Conservation (phyloP, 75 land plant species). For the Chamaecyparis obtusa region DNA sequence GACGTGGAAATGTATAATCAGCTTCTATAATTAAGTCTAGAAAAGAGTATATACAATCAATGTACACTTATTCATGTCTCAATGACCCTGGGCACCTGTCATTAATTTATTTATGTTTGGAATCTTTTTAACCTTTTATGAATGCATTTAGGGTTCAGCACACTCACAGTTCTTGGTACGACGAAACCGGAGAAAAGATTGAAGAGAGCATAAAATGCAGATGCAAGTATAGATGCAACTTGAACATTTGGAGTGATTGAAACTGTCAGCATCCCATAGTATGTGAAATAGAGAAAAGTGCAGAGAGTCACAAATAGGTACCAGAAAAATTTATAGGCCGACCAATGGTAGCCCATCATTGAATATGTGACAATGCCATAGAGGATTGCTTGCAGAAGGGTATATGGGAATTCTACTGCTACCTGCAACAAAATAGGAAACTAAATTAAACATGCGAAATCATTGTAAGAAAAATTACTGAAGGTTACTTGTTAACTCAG, state of each 20-base stretch:
- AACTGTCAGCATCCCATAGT: constrained; percentile 71
- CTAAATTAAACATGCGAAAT: background rate
- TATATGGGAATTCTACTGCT: constrained; percentile 65
- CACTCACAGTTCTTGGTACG: constrained; percentile 73
- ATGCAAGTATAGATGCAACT: too few species aligned
- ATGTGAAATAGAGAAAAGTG: constrained; percentile 77
- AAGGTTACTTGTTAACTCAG: too few species aligned
- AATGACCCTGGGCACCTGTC: too few species aligned
- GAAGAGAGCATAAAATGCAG: constrained; percentile 22
- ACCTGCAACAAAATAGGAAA: constrained; percentile 34
- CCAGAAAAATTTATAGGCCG: constrained; percentile 54
- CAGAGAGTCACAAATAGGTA: constrained; percentile 30
- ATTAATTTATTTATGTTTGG: too few species aligned
- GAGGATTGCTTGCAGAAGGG: constrained; percentile 54
- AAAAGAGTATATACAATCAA: too few species aligned
- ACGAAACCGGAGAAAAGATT: constrained; percentile 88
- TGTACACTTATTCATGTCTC: too few species aligned
- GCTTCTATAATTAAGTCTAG: too few species aligned
- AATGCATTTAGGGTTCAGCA: background rate
- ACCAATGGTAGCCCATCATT: constrained; percentile 84
- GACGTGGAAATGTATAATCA: too few species aligned
- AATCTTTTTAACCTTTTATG: too few species aligned
- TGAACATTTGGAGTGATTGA: too few species aligned
- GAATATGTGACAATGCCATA: constrained; percentile 57
- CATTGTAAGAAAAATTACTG: too few species aligned